Evolutionary conservation across 805 yeast genomes (phyloP).

Genomic region (Priceomyces haplophilus): DNA sequence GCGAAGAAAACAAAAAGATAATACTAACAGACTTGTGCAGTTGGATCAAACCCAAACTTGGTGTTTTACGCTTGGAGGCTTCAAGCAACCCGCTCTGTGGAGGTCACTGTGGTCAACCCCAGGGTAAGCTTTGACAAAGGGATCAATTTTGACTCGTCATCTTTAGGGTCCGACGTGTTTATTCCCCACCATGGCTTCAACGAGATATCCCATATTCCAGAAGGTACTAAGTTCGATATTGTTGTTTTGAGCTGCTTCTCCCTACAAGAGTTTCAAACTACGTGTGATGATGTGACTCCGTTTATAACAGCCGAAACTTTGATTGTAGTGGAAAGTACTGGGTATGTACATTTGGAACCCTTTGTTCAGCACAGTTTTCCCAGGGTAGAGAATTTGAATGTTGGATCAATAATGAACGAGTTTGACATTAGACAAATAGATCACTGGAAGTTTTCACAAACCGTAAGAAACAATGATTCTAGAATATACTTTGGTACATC

Average conservation of each 20-base stretch:
- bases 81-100: constrained; percentile 39
- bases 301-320: constrained; percentile 40
- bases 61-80: constrained; percentile 60
- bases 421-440: constrained; percentile 46
- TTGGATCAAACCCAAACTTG: constrained; percentile 58
- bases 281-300: constrained; percentile 23
- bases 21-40: constrained; percentile 19
- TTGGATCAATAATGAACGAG: constrained; percentile 61
- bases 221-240: constrained; percentile 27
- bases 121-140: constrained; percentile 5
- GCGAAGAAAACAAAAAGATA: neutral
- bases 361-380: constrained; percentile 50
- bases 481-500: constrained; percentile 43
- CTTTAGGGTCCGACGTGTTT: constrained; percentile 7
- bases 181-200: constrained; percentile 4
- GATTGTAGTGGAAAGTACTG: constrained; percentile 65
- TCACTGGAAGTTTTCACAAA: constrained; percentile 26
- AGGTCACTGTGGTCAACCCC: constrained; percentile 39
- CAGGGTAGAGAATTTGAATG: constrained; percentile 27
- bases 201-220: constrained; percentile 4
- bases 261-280: constrained; percentile 37
- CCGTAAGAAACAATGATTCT: constrained; percentile 39
- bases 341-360: constrained; percentile 70
- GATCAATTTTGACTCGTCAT: constrained; percentile 17
- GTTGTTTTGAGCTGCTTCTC: constrained; percentile 34